phyloP scores from a whole-genome alignment of 441 rosid genomes.

The Eutrema salsugineum region DNA sequence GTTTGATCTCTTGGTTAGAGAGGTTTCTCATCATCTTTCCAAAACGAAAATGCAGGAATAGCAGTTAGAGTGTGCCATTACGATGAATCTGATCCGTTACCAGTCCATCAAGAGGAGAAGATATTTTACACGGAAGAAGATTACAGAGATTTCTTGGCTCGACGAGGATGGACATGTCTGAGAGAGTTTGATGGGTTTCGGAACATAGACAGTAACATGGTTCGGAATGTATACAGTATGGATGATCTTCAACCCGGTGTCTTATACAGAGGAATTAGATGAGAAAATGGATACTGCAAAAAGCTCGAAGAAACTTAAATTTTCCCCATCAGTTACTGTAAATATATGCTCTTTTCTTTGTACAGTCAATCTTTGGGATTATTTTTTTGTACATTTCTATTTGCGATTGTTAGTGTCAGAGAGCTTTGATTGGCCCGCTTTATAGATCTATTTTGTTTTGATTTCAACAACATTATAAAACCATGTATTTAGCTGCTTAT shows the following conservation, averaged over 20 bases:
- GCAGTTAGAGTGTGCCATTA: slow-evolving; percentile 65
- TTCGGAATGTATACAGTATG: slow-evolving; percentile 62
- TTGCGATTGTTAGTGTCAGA: not conserved
- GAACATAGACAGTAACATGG: slow-evolving; percentile 66
- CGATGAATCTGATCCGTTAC: slow-evolving; percentile 64
- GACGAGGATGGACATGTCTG: slow-evolving; percentile 63
- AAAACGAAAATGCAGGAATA: slow-evolving; percentile 45
- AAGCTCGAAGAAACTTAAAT: not conserved
- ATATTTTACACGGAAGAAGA: slow-evolving; percentile 76
- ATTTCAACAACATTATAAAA: no score
- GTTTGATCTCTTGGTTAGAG: not conserved
- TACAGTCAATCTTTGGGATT: not conserved
- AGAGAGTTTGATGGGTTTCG: slow-evolving; percentile 71
- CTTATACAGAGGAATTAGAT: slow-evolving; percentile 62
- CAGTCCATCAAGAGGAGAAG: slow-evolving; percentile 76
- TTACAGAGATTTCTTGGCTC: slow-evolving; percentile 57
- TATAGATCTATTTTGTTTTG: not conserved
- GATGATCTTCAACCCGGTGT: slow-evolving; percentile 79
- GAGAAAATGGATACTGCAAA: not conserved
- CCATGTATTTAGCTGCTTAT: no score
- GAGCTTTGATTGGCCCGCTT: not conserved
- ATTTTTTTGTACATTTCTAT: no score
- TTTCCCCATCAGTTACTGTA: not conserved
- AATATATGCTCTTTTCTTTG: not conserved
- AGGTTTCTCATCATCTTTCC: not conserved